Percentiles rank a stretch among this genome's conserved stretches.
Conservation (phyloP, 2,329 filamentous ascomycete species). For the Aspergillus arachidicola region DNA sequence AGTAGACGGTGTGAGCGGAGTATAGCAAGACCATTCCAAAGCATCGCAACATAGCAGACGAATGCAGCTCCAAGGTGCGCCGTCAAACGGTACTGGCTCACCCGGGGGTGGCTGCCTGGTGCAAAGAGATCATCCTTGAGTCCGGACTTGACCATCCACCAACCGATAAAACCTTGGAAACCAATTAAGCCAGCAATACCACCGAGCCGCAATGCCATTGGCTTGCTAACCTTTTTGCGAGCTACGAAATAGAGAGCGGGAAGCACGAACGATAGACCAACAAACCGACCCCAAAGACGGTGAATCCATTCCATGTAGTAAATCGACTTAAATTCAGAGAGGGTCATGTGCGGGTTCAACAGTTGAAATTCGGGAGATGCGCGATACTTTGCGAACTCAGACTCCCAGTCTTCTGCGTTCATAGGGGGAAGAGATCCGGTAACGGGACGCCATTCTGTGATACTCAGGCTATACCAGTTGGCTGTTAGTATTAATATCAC, state of each 20-base stretch:
- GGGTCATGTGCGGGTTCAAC: constrained; percentile 88
- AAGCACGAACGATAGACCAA: constrained; percentile 85
- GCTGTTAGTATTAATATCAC: constrained; percentile 2
- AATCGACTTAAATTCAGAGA: constrained; percentile 95
- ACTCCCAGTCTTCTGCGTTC: constrained; percentile 79
- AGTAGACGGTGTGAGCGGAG: constrained; percentile 76
- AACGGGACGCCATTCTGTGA: constrained; percentile 98
- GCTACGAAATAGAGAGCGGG: constrained; percentile 88
- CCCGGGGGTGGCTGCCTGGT: constrained; percentile 84
- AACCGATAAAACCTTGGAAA: constrained; percentile 92
- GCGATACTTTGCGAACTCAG: constrained; percentile 90
- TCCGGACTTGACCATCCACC: constrained; percentile 99
- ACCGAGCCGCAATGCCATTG: constrained; percentile 74
- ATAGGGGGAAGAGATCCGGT: constrained; percentile 87
- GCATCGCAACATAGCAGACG: constrained; percentile 90
- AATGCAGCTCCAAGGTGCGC: constrained; percentile 90
- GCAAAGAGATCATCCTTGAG: constrained; percentile 95
- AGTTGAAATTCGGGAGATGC: constrained; percentile 89
- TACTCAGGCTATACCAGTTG: constrained; percentile 70
- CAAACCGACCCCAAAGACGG: constrained; percentile 87
- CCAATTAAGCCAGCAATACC: constrained; percentile 89
- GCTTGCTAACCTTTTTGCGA: constrained; percentile 72
- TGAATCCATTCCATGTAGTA: constrained; percentile 99
- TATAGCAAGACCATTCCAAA: constrained; percentile 82
- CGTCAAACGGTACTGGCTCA: constrained; percentile 90